Base-by-base conservation (phyloP, 2,329 filamentous ascomycete genomes). In the Alternaria panax region DNA sequence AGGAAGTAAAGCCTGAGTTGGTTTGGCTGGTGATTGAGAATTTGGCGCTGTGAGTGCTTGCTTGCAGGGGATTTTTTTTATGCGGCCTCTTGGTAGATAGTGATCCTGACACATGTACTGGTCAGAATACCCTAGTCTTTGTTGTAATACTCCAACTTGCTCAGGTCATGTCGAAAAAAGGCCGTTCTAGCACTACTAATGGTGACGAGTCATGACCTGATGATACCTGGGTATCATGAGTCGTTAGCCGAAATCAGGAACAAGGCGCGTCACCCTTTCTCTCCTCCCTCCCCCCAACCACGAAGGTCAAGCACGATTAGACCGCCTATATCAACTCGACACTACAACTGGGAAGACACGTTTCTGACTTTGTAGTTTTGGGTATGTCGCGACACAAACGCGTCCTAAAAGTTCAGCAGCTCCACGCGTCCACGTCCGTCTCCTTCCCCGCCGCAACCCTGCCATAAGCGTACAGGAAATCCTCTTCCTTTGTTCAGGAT, bases 1-100 rank as follows among this genome's bases (percentile, higher is more conserved):
- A 47, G 42, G 59, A 41, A 20, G 48, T 28, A 34, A 62, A 65
- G 14, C 30, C 30, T 34, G 38, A 34, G n/a, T 56, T 70, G 64
- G 62, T 75, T 24, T 76, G 73, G 73, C 38, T 76, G 54, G 68
- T 76, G 47, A 54, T 76, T 52, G 70, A 73, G 63, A 74, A 76
- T 65, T 43, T 73, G 42, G 67, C 42, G 7, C 57, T 41, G 32
- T 36, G 32, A 36, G 32, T n/a, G 32, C 16, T 36, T 36, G 16
- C 3, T 36, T 36, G 16, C 3, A 36, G 16, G 16, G 0, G 16
- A n/a, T 36, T 7, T n/a, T 16, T 14, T 36, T 7, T n/a, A 7
- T 14, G 32, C n/a, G 14, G 5, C 12, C 30, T 4, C n/a, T 7
- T 8, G n/a, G 8, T 36, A 32, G 32, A 8, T n/a, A 36, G 32